Percentiles rank a stretch among this genome's conserved stretches.
Evolutionary conservation across 1,284 basidiomycete genomes (phyloP).

Genomic region (Acaromyces ingoldii): DNA sequence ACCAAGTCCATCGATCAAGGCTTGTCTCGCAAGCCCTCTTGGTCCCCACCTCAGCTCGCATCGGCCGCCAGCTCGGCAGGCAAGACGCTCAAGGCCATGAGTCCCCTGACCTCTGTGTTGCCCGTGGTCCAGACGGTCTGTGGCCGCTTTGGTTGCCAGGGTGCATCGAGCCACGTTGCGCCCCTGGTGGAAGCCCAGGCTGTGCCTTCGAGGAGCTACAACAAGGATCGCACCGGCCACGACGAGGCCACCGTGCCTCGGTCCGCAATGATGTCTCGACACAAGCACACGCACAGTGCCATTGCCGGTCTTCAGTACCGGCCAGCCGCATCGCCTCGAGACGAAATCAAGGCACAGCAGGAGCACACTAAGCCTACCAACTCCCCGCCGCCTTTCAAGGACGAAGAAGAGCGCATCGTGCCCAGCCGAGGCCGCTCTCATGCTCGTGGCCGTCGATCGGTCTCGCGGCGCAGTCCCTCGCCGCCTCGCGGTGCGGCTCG

Average conservation of each 20-base stretch:
- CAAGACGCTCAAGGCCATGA: constrained; percentile 26
- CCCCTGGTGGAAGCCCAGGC: neutral
- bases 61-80: constrained; percentile 35
- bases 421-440: constrained; percentile 26
- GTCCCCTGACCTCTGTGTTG: constrained; percentile 13
- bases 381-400: neutral
- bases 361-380: too few species aligned
- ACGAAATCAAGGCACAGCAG: too few species aligned
- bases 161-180: neutral
- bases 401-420: neutral
- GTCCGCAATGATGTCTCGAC: constrained; percentile 6
- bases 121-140: neutral
- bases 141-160: constrained; percentile 6
- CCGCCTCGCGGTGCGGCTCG: constrained; percentile 31
- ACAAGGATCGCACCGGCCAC: neutral
- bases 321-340: too few species aligned
- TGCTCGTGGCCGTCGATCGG: constrained; percentile 29
- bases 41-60: constrained; percentile 25
- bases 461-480: constrained; percentile 25
- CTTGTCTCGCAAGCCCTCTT: constrained; percentile 18
- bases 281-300: constrained; percentile 38
- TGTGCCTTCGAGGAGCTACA: neutral
- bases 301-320: constrained; percentile 29
- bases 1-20: too few species aligned
- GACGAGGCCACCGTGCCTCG: too few species aligned